Percentiles rank a stretch among this genome's conserved stretches.
Evolutionary conservation across 441 rosid species (phyloP).

Genomic region (Erysimum cheiri): DNA sequence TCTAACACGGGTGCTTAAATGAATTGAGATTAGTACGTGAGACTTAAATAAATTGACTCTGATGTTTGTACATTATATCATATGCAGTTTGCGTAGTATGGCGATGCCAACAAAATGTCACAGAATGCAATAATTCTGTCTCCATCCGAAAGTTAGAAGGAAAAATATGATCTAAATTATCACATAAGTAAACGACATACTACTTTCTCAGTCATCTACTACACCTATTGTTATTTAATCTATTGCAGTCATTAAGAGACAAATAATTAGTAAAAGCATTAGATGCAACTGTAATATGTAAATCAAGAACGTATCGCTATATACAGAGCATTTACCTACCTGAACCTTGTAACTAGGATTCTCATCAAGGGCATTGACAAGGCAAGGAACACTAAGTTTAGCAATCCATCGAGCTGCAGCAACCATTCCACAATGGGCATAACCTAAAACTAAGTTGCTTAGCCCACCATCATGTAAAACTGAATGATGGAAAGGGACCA

Average conservation of each 20-base stretch:
- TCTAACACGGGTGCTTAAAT: not conserved
- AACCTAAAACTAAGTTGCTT: slow-evolving; percentile 93
- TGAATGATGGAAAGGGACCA: slow-evolving; percentile 98
- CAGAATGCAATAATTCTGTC: slow-evolving; percentile 1
- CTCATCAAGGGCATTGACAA: slow-evolving; percentile 73
- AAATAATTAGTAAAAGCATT: not conserved
- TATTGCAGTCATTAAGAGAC: not conserved
- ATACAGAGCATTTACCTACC: slow-evolving; percentile 75
- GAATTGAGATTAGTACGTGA: slow-evolving; percentile 10
- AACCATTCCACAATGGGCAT: slow-evolving; percentile 99
- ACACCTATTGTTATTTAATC: slow-evolving; percentile 8
- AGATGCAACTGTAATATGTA: slow-evolving; percentile 1
- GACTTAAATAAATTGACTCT: not conserved
- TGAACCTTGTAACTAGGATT: slow-evolving; percentile 73
- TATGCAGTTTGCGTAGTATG: slow-evolving; percentile 1
- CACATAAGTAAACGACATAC: not conserved
- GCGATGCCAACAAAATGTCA: slow-evolving; percentile 1
- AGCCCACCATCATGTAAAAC: slow-evolving; percentile 94
- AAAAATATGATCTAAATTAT: not conserved
- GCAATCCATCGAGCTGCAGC: slow-evolving; percentile 99
- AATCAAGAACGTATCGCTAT: slow-evolving; percentile 12
- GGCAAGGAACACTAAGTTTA: slow-evolving; percentile 81
- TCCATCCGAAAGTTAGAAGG: not conserved
- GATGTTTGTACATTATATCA: slow-evolving; percentile 1
- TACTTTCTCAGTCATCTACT: not conserved